These are phyloP conservation scores for Auricularia sp. DNA, from an alignment of 768 basidiomycete genomes.

Conservation along the genomic window DNA sequence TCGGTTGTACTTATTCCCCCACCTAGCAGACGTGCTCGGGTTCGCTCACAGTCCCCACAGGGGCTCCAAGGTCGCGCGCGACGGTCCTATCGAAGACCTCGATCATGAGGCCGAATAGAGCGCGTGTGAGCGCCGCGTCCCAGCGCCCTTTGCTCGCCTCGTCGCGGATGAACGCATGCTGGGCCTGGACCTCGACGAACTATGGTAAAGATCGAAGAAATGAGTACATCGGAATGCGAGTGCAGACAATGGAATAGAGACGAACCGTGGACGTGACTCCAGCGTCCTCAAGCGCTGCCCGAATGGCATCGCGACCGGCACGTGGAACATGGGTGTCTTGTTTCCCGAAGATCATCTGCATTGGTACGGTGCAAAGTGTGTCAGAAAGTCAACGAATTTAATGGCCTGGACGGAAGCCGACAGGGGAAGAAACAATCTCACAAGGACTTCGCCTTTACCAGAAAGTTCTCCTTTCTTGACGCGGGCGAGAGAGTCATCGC, in stretches of 20 bases:
- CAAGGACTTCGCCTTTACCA: constrained; percentile 76
- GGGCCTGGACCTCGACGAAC: constrained; percentile 94
- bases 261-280: constrained; percentile 60
- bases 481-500: constrained; percentile 71
- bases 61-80: constrained; percentile 71
- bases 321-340: constrained; percentile 96
- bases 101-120: constrained; percentile 78
- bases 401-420: too few species aligned
- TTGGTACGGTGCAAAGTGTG: too few species aligned
- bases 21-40: constrained; percentile 37
- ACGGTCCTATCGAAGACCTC: constrained; percentile 88
- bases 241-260: constrained; percentile 3
- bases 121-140: constrained; percentile 85
- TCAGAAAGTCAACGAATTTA: too few species aligned
- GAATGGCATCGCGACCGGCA: constrained; percentile 74
- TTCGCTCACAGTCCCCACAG: constrained; percentile 35
- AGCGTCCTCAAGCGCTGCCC: constrained; percentile 73
- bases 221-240: too few species aligned
- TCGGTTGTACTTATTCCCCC: too few species aligned
- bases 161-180: constrained; percentile 93
- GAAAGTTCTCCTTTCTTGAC: constrained; percentile 67
- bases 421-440: constrained; percentile 26
- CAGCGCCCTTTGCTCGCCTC: constrained; percentile 88
- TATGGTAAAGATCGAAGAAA: constrained; percentile 19
- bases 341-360: constrained; percentile 90